These are phyloP conservation scores for Balakata baccata DNA, from an alignment of 345 rosid species.

Conservation along the genomic window DNA sequence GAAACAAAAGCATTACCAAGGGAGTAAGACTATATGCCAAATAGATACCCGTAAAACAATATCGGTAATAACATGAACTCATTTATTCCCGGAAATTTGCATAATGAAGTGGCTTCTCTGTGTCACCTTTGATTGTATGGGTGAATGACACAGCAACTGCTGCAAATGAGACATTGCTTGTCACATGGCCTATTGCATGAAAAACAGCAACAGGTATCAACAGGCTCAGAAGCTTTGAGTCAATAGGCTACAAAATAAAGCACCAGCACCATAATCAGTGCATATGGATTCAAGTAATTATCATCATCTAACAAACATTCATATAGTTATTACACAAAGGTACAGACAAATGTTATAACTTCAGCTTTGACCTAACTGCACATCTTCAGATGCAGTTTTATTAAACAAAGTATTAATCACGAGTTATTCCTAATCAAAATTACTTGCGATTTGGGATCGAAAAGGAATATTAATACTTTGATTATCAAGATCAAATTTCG, in stretches of 20 bases:
- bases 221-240: conserved; percentile 66
- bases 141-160: conserved; percentile 99
- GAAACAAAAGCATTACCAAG: conserved; percentile 8
- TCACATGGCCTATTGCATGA: conserved; percentile 93
- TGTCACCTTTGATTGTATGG: conserved; percentile 80
- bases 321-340: neutral
- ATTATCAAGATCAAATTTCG: neutral
- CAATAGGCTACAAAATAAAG: conserved; percentile 61
- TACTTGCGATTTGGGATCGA: no score
- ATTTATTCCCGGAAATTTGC: neutral
- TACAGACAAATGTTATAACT: neutral
- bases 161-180: conserved; percentile 88
- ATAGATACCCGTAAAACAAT: neutral
- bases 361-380: no score
- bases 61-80: neutral
- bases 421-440: no score
- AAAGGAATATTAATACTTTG: no score
- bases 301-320: neutral
- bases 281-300: conserved; percentile 3
- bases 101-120: neutral
- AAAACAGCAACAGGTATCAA: conserved; percentile 89
- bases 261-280: conserved; percentile 7
- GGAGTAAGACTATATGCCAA: neutral
- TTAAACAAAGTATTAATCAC: no score
- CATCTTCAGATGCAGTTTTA: no score